Evolutionary conservation across 331 rosid species (phyloP), one percentile per base, ranked within the genome.

Genomic region (Saraca asoca): DNA sequence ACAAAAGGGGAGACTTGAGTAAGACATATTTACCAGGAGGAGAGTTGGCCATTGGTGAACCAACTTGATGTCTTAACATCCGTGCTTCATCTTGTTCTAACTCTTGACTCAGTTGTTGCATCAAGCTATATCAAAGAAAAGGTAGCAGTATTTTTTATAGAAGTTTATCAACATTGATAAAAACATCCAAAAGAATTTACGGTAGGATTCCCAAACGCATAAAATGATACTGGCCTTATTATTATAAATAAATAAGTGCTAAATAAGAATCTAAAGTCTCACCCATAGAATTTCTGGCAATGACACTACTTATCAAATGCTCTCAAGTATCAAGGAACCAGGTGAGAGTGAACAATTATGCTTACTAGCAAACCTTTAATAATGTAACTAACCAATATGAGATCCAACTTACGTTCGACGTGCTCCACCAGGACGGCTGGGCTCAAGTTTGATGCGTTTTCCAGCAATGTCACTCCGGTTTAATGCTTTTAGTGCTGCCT

Each of bases 361-460:
- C 44, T 41, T 59, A 16, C 29, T 24, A 50, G 35, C 18, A 59
- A 53, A 33, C 51, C 51, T 20, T 11, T 9, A 31, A 64, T 35
- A 48, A 43, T 24, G 56, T 5, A 63, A 37, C 37, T 15, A 56
- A 66, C 37, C 10, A 74, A 65, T 44, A 65, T 38, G 62, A 46
- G 54, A 46, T 64, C 9, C 52, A 42, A 79, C 92, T 82, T 79
- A 91, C 98, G 75, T 91, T 79, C 96, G 81, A 60, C 98, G 98
- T 20, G 96, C 95, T 75, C 98, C 98, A 54, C 98, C 98, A 68
- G 98, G 98, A 51, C 98, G 98, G 69, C 98, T 91, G 11, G 93
- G 98, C 87, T 91, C 98, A 35, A 91, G 98, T 68, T 91, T 91
- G 79, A 91, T 91, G 66, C 96, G 90, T 67, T 91, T 91, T 62